phyloP scores from a whole-genome alignment of 2,329 filamentous ascomycete genomes.

The Aureobasidium sp. region DNA sequence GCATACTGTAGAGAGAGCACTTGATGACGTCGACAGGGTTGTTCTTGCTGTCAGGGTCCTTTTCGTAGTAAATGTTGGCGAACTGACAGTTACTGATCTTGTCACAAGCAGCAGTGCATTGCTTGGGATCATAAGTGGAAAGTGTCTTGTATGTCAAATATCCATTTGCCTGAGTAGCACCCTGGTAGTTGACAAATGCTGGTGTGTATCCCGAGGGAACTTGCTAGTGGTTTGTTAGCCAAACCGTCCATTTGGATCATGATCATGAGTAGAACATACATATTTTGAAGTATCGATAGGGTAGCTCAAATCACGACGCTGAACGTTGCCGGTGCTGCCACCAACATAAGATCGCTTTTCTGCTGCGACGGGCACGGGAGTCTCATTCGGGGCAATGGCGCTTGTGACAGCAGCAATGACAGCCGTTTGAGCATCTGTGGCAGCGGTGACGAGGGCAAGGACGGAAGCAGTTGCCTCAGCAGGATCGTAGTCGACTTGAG shows the following conservation, averaged over 20 bases:
- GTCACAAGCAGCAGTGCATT: slow-evolving; percentile 21
- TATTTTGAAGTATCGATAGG: slow-evolving; percentile 8
- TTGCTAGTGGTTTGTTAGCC: background rate
- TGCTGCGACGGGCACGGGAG: background rate
- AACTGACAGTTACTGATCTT: slow-evolving; percentile 20
- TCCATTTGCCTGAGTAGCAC: background rate
- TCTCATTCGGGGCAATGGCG: background rate
- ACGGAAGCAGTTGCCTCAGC: background rate
- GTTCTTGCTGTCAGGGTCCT: slow-evolving; percentile 10
- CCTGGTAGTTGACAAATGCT: slow-evolving; percentile 7
- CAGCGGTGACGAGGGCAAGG: background rate
- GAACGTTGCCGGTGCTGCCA: background rate
- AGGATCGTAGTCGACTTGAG: background rate
- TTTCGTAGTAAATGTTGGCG: slow-evolving; percentile 25
- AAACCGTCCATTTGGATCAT: background rate
- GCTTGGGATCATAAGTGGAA: slow-evolving; percentile 20
- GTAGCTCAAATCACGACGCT: slow-evolving; percentile 1
- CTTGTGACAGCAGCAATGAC: background rate
- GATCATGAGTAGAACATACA: background rate
- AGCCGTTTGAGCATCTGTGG: slow-evolving; percentile 9
- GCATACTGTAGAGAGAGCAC: slow-evolving; percentile 32
- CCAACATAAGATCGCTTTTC: slow-evolving; percentile 10
- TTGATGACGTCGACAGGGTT: slow-evolving; percentile 24
- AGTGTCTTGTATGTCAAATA: slow-evolving; percentile 15
- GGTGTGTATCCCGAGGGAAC: slow-evolving; percentile 13